Evolutionary conservation across 2,329 filamentous ascomycete species (phyloP), one percentile per base, ranked within the genome.

Genomic region (Xylariaceae sp.): DNA sequence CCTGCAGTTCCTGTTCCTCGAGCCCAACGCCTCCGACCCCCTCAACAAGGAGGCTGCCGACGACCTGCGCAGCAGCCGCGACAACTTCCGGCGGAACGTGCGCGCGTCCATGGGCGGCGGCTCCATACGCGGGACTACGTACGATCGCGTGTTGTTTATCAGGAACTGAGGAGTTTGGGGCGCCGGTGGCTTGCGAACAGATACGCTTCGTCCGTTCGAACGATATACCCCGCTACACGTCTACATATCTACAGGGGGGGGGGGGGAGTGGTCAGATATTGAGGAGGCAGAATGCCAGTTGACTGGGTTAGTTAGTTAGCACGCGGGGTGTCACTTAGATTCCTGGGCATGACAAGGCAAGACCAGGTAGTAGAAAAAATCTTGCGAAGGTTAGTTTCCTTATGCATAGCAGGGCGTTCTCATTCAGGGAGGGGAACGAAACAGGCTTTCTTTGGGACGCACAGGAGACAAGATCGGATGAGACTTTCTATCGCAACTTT

Each of bases 21-120:
- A 99, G 74, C 95, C 95, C 18, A 99, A 99, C 71, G 92, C 95
- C 9, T 93, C 90, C 47, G 95, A 99, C 71, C 95, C 95, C n/a
- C 79, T 99, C 59, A 99, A 99, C 77, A 97, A 99, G 80, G 93
- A 98, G 70, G 95, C 95, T 0, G 95, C 95, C 3, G 92, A 97
- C 59, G 95, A 98, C 71, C 79, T 99, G 65, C 87, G 93, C 67
- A 81, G 81, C 46, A 96, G 95, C 74, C 80, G 92, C 40, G 95
- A 98, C 51, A 85, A 81, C 26, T 99, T 99, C 77, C 95, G 93
- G 81, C 82, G 91, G 59, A 97, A 98, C 70, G 95, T 98, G 40
- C 84, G 90, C 68, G 82, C 81, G 20, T 83, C 91, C 6, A 96
- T 99, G 90, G 81, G 79, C 2, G 95, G 95, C 50, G 91, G 92